phyloP scores from a whole-genome alignment of 1,139 yeast genomes.

The Pneumocystis jirovecii region DNA sequence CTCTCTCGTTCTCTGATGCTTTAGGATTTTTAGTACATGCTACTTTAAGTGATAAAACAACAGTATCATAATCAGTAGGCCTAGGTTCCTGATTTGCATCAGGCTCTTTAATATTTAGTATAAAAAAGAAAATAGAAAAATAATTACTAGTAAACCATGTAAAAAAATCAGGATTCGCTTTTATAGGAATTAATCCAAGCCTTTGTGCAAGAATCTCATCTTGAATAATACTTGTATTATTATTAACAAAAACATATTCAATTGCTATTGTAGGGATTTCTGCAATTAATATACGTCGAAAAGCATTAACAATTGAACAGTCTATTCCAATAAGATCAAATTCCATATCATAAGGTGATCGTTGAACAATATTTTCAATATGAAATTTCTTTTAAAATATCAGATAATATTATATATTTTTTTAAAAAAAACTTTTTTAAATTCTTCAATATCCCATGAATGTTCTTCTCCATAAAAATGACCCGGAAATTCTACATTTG shows the following conservation, averaged over 20 bases:
- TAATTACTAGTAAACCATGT: constrained; percentile 55
- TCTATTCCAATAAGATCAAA: constrained; percentile 79
- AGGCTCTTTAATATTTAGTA: constrained; percentile 6
- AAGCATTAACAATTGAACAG: constrained; percentile 88
- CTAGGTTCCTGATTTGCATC: constrained; percentile 23
- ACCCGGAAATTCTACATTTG: constrained; percentile 84
- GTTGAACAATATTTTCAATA: constrained; percentile 56
- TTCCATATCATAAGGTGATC: constrained; percentile 51
- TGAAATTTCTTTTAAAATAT: constrained; percentile 12
- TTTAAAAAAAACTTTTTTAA: constrained; percentile 32
- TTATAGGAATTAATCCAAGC: constrained; percentile 80
- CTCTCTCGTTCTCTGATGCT: constrained; percentile 64
- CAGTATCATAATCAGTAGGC: constrained; percentile 71
- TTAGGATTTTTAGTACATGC: constrained; percentile 74
- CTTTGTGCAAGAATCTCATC: constrained; percentile 95
- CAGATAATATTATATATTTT: not conserved
- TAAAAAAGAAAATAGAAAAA: constrained; percentile 31
- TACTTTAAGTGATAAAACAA: constrained; percentile 67
- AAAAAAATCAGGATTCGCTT: constrained; percentile 77
- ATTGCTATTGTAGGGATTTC: constrained; percentile 95
- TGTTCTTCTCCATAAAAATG: constrained; percentile 48
- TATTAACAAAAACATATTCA: constrained; percentile 75
- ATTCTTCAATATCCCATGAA: constrained; percentile 75
- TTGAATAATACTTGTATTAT: constrained; percentile 90
- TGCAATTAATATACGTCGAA: constrained; percentile 90